Conservation (phyloP, 331 rosid species). For the Spiraea crenata region DNA sequence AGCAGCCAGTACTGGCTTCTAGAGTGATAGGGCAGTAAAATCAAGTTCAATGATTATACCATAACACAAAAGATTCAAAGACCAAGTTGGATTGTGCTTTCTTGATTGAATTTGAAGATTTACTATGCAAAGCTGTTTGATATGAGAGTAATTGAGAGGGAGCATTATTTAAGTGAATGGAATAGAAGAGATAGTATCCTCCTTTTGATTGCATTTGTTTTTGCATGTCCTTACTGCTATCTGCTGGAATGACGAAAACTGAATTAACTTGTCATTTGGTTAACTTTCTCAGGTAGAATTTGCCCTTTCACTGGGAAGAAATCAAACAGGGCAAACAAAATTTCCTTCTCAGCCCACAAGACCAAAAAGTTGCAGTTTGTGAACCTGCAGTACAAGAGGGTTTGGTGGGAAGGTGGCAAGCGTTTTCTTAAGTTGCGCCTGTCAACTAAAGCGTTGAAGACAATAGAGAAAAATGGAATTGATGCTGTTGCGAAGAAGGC, state of each 20-base stretch:
- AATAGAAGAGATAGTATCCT: background rate
- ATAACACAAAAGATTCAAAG: too few relatives aligned
- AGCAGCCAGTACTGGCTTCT: too few relatives aligned
- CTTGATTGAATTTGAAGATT: background rate
- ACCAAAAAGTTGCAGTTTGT: conserved; percentile 88
- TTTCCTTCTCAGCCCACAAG: conserved; percentile 86
- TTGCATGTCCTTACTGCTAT: background rate
- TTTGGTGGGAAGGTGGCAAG: conserved; percentile 99
- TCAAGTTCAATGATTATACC: too few relatives aligned
- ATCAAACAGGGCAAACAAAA: conserved; percentile 78
- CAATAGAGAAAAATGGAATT: conserved; percentile 91
- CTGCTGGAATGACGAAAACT: background rate
- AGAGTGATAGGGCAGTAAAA: too few relatives aligned
- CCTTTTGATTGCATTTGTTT: background rate
- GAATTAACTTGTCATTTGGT: conserved; percentile 14
- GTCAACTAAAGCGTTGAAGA: conserved; percentile 91
- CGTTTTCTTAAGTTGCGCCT: conserved; percentile 85
- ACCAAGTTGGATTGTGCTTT: background rate
- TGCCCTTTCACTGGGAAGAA: conserved; percentile 94
- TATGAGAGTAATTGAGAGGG: background rate
- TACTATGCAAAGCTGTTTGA: background rate
- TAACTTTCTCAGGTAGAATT: conserved; percentile 52
- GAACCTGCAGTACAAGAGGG: conserved; percentile 84
- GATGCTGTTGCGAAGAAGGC: conserved; percentile 99
- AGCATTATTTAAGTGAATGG: background rate